Conservation (phyloP, 495 filamentous ascomycete genomes). For the Penicillium paradoxum region DNA sequence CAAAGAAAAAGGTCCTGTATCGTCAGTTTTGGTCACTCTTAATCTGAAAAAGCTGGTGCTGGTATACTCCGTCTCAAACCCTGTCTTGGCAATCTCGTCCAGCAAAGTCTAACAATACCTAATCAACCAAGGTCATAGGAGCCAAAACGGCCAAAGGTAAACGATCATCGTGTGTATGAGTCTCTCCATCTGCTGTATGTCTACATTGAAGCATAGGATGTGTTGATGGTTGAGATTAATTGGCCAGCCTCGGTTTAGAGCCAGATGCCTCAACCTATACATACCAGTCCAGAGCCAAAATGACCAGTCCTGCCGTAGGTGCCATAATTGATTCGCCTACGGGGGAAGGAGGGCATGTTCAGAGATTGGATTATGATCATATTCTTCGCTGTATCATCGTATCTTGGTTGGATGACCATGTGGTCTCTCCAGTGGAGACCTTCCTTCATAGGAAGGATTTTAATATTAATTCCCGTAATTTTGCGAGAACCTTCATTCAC, state of each 20-base stretch:
- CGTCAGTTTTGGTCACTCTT: conserved; percentile 15
- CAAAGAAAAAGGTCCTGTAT: conserved; percentile 15
- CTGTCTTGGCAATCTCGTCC: conserved; percentile 29
- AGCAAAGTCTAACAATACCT: conserved; percentile 14
- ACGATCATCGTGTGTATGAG: background rate
- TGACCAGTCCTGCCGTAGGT: background rate
- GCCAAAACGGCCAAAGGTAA: background rate
- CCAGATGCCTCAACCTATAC: background rate
- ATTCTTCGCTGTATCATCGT: too few relatives aligned
- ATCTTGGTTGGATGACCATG: too few relatives aligned
- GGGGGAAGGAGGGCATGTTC: too few relatives aligned
- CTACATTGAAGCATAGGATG: background rate
- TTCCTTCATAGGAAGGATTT: too few relatives aligned
- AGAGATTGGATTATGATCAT: too few relatives aligned
- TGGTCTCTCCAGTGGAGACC: too few relatives aligned
- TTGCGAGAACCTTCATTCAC: too few relatives aligned
- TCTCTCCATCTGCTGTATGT: conserved; percentile 2
- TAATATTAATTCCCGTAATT: too few relatives aligned
- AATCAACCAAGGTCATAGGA: background rate
- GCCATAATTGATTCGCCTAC: too few relatives aligned
- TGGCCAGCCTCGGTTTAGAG: background rate
- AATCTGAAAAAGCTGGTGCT: conserved; percentile 32
- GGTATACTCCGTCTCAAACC: conserved; percentile 39
- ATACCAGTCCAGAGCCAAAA: background rate
- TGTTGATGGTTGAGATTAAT: background rate